Conservation (phyloP, 1,284 basidiomycete species). For the Meripilus lineatus region DNA sequence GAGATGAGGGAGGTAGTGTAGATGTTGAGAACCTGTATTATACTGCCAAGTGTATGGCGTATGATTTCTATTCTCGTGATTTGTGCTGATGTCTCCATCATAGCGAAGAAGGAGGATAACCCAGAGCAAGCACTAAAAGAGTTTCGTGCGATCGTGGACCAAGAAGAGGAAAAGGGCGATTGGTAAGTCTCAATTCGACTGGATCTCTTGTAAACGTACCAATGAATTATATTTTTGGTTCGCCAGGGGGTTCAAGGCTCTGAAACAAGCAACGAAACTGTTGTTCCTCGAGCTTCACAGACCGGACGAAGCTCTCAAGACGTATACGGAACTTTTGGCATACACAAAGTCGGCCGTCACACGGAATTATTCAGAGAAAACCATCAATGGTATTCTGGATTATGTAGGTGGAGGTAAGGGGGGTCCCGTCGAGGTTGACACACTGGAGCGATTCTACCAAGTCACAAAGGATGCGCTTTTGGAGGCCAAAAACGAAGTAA, state of each 20-base stretch:
- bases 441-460: slow-evolving; percentile 94
- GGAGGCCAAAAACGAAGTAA: slow-evolving; percentile 93
- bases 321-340: slow-evolving; percentile 81
- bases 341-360: slow-evolving; percentile 94
- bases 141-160: slow-evolving; percentile 82
- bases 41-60: slow-evolving; percentile 82
- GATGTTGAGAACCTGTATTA: slow-evolving; percentile 99
- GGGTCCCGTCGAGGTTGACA: slow-evolving; percentile 77
- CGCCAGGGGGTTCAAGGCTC: slow-evolving; percentile 94
- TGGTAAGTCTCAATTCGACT: slow-evolving; percentile 53
- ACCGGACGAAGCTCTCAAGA: slow-evolving; percentile 81
- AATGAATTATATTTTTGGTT: not conserved
- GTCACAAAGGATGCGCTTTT: slow-evolving; percentile 86
- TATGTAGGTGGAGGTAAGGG: slow-evolving; percentile 94
- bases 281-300: slow-evolving; percentile 78
- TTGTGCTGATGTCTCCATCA: slow-evolving; percentile 2
- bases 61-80: not conserved
- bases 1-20: slow-evolving; percentile 73
- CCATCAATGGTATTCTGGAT: slow-evolving; percentile 97
- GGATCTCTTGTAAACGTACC: not conserved
- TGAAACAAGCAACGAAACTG: slow-evolving; percentile 97
- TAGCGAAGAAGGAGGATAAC: slow-evolving; percentile 90
- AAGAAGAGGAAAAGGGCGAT: slow-evolving; percentile 88
- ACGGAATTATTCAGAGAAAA: slow-evolving; percentile 93
- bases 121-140: slow-evolving; percentile 87